Evolutionary conservation across 2,329 filamentous ascomycete species (phyloP).

Genomic region (Alternaria sp.): DNA sequence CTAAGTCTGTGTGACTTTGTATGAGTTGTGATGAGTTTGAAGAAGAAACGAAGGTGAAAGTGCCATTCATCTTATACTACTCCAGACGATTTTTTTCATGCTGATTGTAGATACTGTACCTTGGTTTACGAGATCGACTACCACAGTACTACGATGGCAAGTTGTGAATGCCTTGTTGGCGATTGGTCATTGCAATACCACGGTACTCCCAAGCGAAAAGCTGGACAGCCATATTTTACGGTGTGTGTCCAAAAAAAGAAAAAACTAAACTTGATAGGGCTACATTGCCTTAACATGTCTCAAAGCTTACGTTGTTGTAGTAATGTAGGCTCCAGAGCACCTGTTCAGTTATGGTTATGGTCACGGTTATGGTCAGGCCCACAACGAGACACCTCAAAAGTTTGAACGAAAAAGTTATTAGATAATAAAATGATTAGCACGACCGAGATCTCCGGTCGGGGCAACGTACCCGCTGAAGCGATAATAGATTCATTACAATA

Average conservation of each 20-base stretch:
- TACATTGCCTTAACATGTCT: not conserved
- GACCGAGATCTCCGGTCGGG: not conserved
- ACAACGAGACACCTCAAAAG: not conserved
- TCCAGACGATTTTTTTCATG: not conserved
- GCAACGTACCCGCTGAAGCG: not conserved
- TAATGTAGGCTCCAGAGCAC: not conserved
- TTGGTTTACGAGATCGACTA: not conserved
- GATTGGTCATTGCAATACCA: not conserved
- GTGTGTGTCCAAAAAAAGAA: not conserved
- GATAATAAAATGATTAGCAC: not conserved
- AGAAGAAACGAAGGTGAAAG: not conserved
- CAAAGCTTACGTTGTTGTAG: not conserved
- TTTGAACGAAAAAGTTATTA: not conserved
- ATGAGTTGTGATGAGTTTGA: not conserved
- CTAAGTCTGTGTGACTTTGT: not conserved
- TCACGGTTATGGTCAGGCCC: not conserved
- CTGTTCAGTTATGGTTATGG: not conserved
- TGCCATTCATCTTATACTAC: not conserved
- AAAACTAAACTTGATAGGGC: not conserved
- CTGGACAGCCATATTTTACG: not conserved
- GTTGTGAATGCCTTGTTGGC: not conserved
- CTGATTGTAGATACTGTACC: not conserved
- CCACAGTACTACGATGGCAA: not conserved
- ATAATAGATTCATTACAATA: slow-evolving; percentile 2
- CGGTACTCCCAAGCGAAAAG: not conserved